phyloP scores from a whole-genome alignment of 306 rosid genomes.

The Castanospermum australe region DNA sequence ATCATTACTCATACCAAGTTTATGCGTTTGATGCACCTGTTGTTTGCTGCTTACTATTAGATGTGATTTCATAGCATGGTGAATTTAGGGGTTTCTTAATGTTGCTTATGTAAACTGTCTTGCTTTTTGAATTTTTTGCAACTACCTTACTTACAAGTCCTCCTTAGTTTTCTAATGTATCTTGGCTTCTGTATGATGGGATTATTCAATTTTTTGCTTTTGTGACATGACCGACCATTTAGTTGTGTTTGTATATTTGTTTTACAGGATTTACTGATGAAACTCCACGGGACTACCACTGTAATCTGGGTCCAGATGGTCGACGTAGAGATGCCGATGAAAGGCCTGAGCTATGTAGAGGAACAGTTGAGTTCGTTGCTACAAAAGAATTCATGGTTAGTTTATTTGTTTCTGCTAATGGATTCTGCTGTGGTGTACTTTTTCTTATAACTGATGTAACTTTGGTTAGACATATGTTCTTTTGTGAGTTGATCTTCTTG shows the following conservation, averaged over 20 bases:
- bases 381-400: constrained; percentile 95
- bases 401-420: too few relatives aligned
- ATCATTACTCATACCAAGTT: background rate
- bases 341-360: constrained; percentile 93
- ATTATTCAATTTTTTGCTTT: constrained; percentile 3
- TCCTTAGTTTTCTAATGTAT: background rate
- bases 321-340: constrained; percentile 98
- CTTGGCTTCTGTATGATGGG: constrained; percentile 1
- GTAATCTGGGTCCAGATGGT: constrained; percentile 99
- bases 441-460: too few relatives aligned
- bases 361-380: constrained; percentile 97
- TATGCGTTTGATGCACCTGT: background rate
- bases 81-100: background rate
- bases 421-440: too few relatives aligned
- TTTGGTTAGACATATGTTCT: too few relatives aligned
- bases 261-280: constrained; percentile 92
- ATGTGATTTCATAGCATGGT: background rate
- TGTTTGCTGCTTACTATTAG: background rate
- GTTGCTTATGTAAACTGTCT: background rate
- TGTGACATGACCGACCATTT: background rate
- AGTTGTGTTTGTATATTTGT: constrained; percentile 23
- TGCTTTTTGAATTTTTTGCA: background rate
- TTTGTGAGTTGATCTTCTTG: too few relatives aligned
- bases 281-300: constrained; percentile 97
- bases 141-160: background rate